Base-by-base conservation (phyloP, 2,329 filamentous ascomycete species). In the Fusarium sp. region DNA sequence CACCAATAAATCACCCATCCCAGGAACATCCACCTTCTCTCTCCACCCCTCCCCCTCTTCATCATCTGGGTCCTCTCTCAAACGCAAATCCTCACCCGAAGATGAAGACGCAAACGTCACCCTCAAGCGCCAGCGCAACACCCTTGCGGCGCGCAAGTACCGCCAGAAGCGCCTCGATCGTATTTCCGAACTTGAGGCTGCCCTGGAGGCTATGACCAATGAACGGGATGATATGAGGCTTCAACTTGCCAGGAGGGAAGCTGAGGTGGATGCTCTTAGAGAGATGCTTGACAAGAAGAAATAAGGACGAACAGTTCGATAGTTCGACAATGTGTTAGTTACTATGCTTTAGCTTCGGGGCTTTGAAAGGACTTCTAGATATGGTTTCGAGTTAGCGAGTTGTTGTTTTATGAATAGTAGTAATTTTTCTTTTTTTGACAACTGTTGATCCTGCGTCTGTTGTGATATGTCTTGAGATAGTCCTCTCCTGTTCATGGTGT, bases 91-190 rank as follows among this genome's bases (percentile, higher is more conserved):
- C 4, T 69, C 76, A 3, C 63, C 67, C 6, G 69, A 71, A 30
- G 75, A 76, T 10, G 75, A 78, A 14, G 60, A 70, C 18, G 67
- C 67, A 6, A 66, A 69, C 27, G 70, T 77, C 7, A 75, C 78
- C 20, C 75, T 83, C 74, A 92, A 92, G 78, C 88, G 91, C 29
- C 86, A 88, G 66, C 86, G 88, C 66, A 92, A 93, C 78, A 92
- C 90, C 16, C 84, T 91, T 66, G 90, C 91, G n/a, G 91, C 91
- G 30, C 86, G 89, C 66, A 89, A 90, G 66, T 92, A 92, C 76
- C 88, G 91, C 27, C 90, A 92, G 77, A 91, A 91, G 77, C 87
- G 90, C 47, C 84, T 92, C 34, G 90, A 92, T 72, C 88, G 89
- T 66, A 87, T 92, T 77, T 80, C 80, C 27, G 86, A 88, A 65